Base-by-base conservation (phyloP, 768 basidiomycete genomes). In the Kwoniella newhampshirensis region DNA sequence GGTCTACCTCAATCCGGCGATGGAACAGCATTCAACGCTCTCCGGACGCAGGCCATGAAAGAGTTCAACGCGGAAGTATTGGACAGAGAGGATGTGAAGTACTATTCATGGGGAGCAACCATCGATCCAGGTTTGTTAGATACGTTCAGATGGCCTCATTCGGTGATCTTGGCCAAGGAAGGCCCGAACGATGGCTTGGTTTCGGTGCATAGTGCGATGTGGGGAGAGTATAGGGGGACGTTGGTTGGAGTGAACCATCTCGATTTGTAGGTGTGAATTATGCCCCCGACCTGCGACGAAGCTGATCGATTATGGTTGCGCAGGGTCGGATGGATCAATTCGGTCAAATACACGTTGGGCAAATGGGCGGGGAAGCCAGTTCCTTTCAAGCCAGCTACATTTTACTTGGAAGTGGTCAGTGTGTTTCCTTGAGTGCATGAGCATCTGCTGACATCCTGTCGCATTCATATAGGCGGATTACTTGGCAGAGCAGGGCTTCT, bases 161-260 rank as follows among this genome's bases (percentile, higher is more conserved):
- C 84, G 6, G 85, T 94, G 26, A 87, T 92, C 42, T 75, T 86
- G 18, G 85, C 87, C 66, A 86, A 87, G 70, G 91, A 96, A 78
- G 94, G 93, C 17, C 85, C 89, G 28, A 96, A 97, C 68, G 91
- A 97, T 74, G 96, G 96, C 1, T 82, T 99, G 44, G 94, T 99
- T 43, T 87, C 86, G 43, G 85, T 94, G 41, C 80, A 86, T 58
- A 91, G 89, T 4, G 85, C 91, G 2, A 85, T 86, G 81, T 94
- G 93, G 91, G 96, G 96, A 35, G 91, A 87, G 17, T 97, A 98
- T 72, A 82, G 90, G 48, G 96, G 92, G n/a, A 98, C 94, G 1
- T 79, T 99, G 18, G 81, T 83, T 35, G 82, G 87, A 54, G 96
- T 96, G 15, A 94, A 90, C 67, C 96, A 99, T 72, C 82, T 94